A percentile compares a stretch with the other conserved stretches of the same genome.
Evolutionary conservation across 768 basidiomycete species (phyloP).

Genomic region (Trametes coccinea): DNA sequence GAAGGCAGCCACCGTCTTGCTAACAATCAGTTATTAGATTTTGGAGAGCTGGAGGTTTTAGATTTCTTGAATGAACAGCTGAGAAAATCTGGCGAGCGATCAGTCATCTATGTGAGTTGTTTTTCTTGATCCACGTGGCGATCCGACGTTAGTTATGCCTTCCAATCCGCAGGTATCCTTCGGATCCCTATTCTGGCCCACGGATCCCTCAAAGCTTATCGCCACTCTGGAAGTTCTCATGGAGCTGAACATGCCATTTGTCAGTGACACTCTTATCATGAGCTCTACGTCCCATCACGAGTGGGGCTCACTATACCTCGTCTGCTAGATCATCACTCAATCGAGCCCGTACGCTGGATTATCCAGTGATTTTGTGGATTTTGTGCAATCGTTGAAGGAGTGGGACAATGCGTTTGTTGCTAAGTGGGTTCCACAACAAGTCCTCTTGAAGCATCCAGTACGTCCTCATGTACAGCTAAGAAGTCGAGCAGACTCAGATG

Average conservation of each 20-base stretch:
- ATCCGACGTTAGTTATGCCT: no score
- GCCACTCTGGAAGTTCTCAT: slow-evolving; percentile 19
- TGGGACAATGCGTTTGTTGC: background rate
- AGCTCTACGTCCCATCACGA: no score
- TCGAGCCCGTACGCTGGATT: background rate
- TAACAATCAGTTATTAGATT: no score
- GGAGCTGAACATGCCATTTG: slow-evolving; percentile 19
- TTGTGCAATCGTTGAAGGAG: background rate
- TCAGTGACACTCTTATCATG: slow-evolving; percentile 6
- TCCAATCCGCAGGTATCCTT: slow-evolving; percentile 14
- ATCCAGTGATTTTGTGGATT: background rate
- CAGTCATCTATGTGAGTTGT: slow-evolving; percentile 20
- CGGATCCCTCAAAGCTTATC: slow-evolving; percentile 13
- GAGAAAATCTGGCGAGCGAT: slow-evolving; percentile 12
- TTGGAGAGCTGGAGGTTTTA: slow-evolving; percentile 5
- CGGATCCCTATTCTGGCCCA: slow-evolving; percentile 21
- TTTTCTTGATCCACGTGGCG: no score
- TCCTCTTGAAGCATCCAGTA: slow-evolving; percentile 1
- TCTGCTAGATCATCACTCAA: background rate
- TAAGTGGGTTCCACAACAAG: slow-evolving; percentile 8
- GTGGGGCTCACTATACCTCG: no score
- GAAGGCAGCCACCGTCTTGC: no score
- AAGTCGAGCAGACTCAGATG: background rate
- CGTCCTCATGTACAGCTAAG: background rate
- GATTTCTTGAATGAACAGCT: slow-evolving; percentile 14